phyloP scores from a whole-genome alignment of 208 protist genomes.

The Trypanosoma rangeli region DNA sequence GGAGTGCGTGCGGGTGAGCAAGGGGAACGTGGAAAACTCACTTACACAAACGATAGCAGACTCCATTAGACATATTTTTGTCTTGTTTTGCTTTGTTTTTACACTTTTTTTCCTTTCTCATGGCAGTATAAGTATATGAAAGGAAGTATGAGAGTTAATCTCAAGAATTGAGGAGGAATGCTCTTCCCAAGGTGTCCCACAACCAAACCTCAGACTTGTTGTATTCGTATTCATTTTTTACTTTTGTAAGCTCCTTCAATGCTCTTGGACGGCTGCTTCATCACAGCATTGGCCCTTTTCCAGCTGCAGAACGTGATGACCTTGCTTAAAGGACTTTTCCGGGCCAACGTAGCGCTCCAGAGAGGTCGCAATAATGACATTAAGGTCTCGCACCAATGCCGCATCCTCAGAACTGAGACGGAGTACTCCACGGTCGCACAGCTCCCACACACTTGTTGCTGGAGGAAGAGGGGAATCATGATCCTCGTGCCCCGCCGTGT shows the following conservation, averaged over 20 bases:
- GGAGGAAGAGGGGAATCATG: neutral
- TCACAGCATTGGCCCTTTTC: neutral
- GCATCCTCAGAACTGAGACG: neutral
- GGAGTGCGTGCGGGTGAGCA: neutral
- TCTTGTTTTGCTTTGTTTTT: neutral
- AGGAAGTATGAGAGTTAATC: neutral
- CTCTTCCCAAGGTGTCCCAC: neutral
- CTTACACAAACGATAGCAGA: neutral
- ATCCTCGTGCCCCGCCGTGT: neutral
- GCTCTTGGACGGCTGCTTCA: neutral
- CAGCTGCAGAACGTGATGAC: neutral
- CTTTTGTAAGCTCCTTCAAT: neutral
- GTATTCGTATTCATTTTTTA: too few relatives aligned
- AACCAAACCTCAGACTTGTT: neutral
- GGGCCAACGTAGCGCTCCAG: neutral
- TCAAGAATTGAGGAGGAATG: neutral
- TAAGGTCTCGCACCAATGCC: neutral
- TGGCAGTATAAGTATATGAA: neutral
- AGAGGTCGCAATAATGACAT: neutral
- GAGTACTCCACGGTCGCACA: neutral
- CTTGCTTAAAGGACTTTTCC: neutral
- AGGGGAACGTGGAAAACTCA: neutral
- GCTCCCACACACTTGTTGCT: conserved; percentile 7
- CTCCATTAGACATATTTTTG: neutral
- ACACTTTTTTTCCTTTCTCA: neutral